Conservation (phyloP, 2,329 filamentous ascomycete genomes). For the Didymella segeticola region DNA sequence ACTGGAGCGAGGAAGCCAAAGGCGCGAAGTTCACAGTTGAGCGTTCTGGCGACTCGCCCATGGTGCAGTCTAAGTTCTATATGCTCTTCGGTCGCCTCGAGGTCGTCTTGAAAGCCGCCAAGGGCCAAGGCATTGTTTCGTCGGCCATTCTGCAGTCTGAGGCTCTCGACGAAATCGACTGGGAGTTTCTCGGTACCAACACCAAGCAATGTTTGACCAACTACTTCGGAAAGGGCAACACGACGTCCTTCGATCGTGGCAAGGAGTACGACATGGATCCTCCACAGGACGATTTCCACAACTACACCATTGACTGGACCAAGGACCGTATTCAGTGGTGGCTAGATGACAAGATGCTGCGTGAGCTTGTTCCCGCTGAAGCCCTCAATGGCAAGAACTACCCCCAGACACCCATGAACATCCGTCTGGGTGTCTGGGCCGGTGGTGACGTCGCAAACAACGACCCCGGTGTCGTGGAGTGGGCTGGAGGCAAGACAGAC, state of each 20-base stretch:
- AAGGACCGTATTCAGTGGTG: slow-evolving; percentile 68
- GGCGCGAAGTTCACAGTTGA: slow-evolving; percentile 76
- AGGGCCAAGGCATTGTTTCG: slow-evolving; percentile 59
- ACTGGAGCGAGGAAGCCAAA: slow-evolving; percentile 60
- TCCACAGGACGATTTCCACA: slow-evolving; percentile 48
- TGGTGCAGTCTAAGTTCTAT: slow-evolving; percentile 68
- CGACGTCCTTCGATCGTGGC: slow-evolving; percentile 58
- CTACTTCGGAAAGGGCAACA: slow-evolving; percentile 64
- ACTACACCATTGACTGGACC: slow-evolving; percentile 69
- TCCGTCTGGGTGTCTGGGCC: slow-evolving; percentile 74
- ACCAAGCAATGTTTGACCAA: slow-evolving; percentile 55
- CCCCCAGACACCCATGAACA: slow-evolving; percentile 76
- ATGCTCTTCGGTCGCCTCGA: slow-evolving; percentile 62
- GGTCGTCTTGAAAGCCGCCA: slow-evolving; percentile 55
- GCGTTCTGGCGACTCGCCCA: slow-evolving; percentile 76
- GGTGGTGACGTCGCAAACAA: slow-evolving; percentile 59
- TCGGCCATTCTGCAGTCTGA: slow-evolving; percentile 60
- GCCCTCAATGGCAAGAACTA: slow-evolving; percentile 65
- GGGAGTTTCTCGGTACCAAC: slow-evolving; percentile 54
- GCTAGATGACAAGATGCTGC: slow-evolving; percentile 67
- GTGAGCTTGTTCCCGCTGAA: slow-evolving; percentile 66
- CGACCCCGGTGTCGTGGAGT: slow-evolving; percentile 50
- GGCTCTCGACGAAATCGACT: slow-evolving; percentile 62
- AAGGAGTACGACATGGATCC: slow-evolving; percentile 39
- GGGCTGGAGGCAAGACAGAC: slow-evolving; percentile 73